A percentile compares a stretch with the other conserved stretches of the same genome.
phyloP scores from a whole-genome alignment of 1,139 yeast genomes.

The Suhomyces coccinellae region DNA sequence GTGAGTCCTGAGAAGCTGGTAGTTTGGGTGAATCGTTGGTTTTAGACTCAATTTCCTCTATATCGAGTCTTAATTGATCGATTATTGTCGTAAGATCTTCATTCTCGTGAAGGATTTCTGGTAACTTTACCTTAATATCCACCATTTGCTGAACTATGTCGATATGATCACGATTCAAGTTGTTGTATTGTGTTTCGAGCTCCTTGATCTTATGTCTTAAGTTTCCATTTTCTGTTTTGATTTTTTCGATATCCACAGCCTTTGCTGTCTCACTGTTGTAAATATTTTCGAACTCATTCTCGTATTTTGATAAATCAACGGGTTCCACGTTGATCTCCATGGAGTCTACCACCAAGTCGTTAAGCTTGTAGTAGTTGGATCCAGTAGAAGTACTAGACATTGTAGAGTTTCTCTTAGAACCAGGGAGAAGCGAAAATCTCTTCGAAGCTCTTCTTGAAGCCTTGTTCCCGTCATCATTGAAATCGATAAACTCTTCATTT shows the following conservation, averaged over 20 bases:
- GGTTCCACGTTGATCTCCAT: conserved; percentile 73
- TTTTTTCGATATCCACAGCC: conserved; percentile 64
- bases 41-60: conserved; percentile 51
- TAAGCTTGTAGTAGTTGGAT: conserved; percentile 54
- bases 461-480: conserved; percentile 17
- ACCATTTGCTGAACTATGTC: conserved; percentile 45
- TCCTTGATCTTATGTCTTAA: conserved; percentile 73
- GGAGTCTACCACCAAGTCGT: conserved; percentile 78
- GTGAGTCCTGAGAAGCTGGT: conserved; percentile 8
- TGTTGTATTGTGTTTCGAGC: conserved; percentile 68
- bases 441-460: conserved; percentile 17
- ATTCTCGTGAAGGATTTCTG: conserved; percentile 69
- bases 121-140: conserved; percentile 41
- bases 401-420: conserved; percentile 19
- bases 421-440: conserved; percentile 23
- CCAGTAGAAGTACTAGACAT: conserved; percentile 11
- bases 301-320: conserved; percentile 64
- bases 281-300: conserved; percentile 72
- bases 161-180: conserved; percentile 74
- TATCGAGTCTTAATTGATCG: conserved; percentile 52
- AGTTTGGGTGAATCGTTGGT: conserved; percentile 18
- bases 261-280: conserved; percentile 68
- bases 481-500: conserved; percentile 37
- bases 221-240: conserved; percentile 67
- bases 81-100: conserved; percentile 70